Evolutionary conservation across 1,284 basidiomycete species (phyloP).

Genomic region (Inonotus obliquus): DNA sequence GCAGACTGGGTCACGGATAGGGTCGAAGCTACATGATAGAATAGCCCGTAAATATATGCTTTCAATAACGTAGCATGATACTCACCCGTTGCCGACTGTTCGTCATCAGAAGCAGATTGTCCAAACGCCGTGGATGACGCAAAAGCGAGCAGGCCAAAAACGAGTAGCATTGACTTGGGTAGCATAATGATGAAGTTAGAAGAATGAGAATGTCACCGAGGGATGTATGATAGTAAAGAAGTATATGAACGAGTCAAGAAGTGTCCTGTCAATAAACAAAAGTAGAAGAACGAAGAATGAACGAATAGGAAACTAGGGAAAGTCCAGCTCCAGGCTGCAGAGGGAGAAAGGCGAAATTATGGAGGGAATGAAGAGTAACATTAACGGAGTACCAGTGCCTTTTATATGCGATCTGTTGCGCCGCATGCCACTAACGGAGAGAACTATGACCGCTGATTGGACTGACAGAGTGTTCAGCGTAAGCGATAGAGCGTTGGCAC

Average conservation of each 20-base stretch:
- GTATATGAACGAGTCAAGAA: no score
- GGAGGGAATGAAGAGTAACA: not conserved
- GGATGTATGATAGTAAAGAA: not conserved
- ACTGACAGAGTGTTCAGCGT: not conserved
- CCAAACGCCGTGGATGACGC: slow-evolving; percentile 3
- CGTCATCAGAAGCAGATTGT: not conserved
- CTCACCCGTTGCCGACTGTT: not conserved
- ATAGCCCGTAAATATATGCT: not conserved
- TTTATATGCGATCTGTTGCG: not conserved
- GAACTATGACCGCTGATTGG: not conserved
- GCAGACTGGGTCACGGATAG: no score
- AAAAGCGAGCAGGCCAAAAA: slow-evolving; percentile 29
- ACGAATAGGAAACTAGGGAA: not conserved
- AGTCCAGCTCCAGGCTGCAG: not conserved
- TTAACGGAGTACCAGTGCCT: no score
- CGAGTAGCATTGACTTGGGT: slow-evolving; percentile 27
- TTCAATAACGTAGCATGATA: not conserved
- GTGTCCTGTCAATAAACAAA: no score
- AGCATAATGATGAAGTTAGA: slow-evolving; percentile 26
- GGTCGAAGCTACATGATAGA: no score
- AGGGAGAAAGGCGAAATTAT: not conserved
- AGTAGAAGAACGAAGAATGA: not conserved
- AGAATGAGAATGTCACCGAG: not conserved
- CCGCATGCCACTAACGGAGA: not conserved
- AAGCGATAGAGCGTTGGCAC: not conserved